These are phyloP conservation scores for Exophiala phaeomuriformis DNA, from an alignment of 2,329 filamentous ascomycete species.

Conservation along the genomic window DNA sequence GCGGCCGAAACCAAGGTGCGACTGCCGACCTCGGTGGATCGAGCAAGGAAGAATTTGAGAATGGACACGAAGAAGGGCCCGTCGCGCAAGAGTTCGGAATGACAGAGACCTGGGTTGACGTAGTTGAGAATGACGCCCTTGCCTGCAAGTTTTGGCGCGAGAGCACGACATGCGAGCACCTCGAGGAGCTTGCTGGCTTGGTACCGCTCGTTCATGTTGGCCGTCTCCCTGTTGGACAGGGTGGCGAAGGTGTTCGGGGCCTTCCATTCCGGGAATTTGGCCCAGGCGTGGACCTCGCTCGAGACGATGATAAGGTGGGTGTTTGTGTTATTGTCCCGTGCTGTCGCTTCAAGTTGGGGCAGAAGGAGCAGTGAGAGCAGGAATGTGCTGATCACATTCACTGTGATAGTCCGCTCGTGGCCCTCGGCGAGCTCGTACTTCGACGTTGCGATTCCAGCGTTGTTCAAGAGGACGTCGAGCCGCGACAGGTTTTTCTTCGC, in stretches of 20 bases:
- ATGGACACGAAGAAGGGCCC: conserved; percentile 20
- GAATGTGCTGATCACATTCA: conserved; percentile 50
- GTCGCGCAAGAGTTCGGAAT: conserved; percentile 42
- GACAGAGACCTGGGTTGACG: conserved; percentile 49
- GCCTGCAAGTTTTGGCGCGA: conserved; percentile 17
- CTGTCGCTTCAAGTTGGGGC: conserved; percentile 45
- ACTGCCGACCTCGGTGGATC: conserved; percentile 44
- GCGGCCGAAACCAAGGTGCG: conserved; percentile 40
- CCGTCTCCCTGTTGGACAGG: conserved; percentile 33
- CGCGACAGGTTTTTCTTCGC: conserved; percentile 29
- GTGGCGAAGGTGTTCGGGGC: conserved; percentile 33
- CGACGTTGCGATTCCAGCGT: conserved; percentile 39
- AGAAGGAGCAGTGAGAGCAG: conserved; percentile 45
- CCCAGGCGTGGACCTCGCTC: conserved; percentile 39
- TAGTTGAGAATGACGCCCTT: conserved; percentile 44
- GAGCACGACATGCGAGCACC: conserved; percentile 39
- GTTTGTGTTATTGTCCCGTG: conserved; percentile 27
- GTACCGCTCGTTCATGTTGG: conserved; percentile 40
- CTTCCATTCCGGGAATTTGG: conserved; percentile 35
- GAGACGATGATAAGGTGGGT: conserved; percentile 36
- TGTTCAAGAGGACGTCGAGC: conserved; percentile 36
- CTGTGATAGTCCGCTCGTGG: conserved; percentile 44
- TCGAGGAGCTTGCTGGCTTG: conserved; percentile 44
- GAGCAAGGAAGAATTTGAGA: conserved; percentile 35
- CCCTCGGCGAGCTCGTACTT: conserved; percentile 36